Conservation (phyloP, 2,329 filamentous ascomycete genomes). For the Aspergillus hiratsukae region DNA sequence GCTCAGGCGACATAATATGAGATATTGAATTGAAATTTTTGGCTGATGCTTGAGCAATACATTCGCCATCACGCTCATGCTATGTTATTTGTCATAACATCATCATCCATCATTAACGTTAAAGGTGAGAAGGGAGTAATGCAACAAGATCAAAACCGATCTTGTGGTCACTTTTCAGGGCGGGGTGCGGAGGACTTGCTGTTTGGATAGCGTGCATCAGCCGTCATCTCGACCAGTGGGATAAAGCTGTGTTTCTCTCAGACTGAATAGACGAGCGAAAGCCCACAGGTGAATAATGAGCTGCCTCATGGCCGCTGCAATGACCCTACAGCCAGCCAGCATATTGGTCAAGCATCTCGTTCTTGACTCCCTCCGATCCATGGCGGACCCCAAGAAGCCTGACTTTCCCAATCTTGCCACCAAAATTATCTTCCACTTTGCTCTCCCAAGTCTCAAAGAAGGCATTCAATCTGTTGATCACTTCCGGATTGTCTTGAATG, state of each 20-base stretch:
- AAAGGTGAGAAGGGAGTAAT: too few relatives aligned
- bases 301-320: background rate
- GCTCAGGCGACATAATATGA: background rate
- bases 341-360: slow-evolving; percentile 38
- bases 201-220: too few relatives aligned
- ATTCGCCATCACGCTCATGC: background rate
- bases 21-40: background rate
- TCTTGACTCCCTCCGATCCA: slow-evolving; percentile 43
- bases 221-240: too few relatives aligned
- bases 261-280: too few relatives aligned
- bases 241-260: too few relatives aligned
- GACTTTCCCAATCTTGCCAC: slow-evolving; percentile 43
- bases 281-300: too few relatives aligned
- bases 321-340: slow-evolving; percentile 30
- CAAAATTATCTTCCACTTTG: slow-evolving; percentile 40
- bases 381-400: slow-evolving; percentile 43
- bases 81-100: background rate
- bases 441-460: slow-evolving; percentile 65
- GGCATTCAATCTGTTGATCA: slow-evolving; percentile 55
- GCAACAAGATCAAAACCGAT: background rate
- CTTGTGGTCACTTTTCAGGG: background rate
- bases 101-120: background rate
- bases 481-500: slow-evolving; percentile 66
- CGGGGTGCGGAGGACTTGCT: background rate
- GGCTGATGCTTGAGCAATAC: background rate